A percentile compares a stretch with the other conserved stretches of the same genome.
These are phyloP conservation scores for Baorangia bicolor DNA, from an alignment of 768 basidiomycete species.

Conservation along the genomic window DNA sequence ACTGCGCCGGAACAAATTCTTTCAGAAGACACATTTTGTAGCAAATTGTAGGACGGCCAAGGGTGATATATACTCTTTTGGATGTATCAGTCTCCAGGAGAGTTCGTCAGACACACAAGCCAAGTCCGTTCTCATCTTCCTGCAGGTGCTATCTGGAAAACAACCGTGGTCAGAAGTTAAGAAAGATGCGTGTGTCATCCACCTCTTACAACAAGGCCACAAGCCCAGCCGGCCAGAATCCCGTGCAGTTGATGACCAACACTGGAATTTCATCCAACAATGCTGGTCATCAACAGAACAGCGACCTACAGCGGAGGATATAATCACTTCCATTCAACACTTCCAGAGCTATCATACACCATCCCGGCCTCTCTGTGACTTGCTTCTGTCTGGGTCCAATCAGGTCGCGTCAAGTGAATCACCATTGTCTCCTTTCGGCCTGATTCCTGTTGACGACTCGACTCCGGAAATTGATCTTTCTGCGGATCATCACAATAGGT, in stretches of 20 bases:
- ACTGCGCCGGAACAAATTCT: conserved; percentile 37
- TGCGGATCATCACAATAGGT: no score
- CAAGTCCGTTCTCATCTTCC: background rate
- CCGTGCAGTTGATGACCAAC: background rate
- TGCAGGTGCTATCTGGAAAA: background rate
- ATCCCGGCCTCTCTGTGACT: background rate
- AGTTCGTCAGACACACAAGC: conserved; percentile 40
- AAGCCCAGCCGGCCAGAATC: background rate
- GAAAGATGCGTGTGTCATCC: background rate
- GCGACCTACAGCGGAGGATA: background rate
- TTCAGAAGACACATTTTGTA: conserved; percentile 13
- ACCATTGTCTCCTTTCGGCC: no score
- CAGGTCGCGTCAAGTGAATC: background rate
- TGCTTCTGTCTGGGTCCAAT: no score
- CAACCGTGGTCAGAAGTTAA: background rate
- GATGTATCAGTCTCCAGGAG: conserved; percentile 31
- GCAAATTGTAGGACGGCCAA: conserved; percentile 1
- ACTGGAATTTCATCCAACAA: conserved; percentile 6
- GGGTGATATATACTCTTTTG: conserved; percentile 17
- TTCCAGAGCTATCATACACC: background rate
- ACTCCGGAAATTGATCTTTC: no score
- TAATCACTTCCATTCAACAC: background rate
- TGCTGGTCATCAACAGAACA: background rate
- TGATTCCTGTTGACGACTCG: no score
- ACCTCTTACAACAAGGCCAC: conserved; percentile 5